phyloP scores from a whole-genome alignment of 768 basidiomycete species.

The Lentinula sp. region DNA sequence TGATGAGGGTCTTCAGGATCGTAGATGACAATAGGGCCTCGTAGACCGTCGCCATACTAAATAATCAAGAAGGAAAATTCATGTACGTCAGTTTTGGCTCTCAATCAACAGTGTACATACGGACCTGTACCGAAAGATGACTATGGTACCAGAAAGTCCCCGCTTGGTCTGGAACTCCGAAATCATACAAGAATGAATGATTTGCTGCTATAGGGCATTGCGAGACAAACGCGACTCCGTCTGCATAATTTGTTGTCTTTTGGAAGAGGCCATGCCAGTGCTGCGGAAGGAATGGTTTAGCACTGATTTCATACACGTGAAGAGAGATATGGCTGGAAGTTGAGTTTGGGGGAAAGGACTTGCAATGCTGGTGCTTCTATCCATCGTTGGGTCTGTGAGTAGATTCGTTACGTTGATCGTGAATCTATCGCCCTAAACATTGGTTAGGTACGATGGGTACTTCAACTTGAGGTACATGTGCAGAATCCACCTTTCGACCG shows the following conservation, averaged over 20 bases:
- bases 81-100: conserved; percentile 12
- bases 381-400: conserved; percentile 43
- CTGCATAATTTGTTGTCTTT: conserved; percentile 20
- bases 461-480: background rate
- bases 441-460: background rate
- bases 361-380: conserved; percentile 45
- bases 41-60: conserved; percentile 36
- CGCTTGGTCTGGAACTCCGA: conserved; percentile 24
- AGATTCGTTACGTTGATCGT: conserved; percentile 40
- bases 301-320: background rate
- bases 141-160: conserved; percentile 15
- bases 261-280: conserved; percentile 7
- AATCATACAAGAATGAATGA: conserved; percentile 28
- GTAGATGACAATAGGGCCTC: conserved; percentile 33
- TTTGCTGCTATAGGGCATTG: conserved; percentile 31
- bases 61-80: conserved; percentile 12
- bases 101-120: background rate
- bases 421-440: conserved; percentile 33
- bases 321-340: too few relatives aligned
- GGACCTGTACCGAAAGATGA: conserved; percentile 1
- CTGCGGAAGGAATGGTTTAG: background rate
- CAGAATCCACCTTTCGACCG: conserved; percentile 19
- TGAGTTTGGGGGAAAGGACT: conserved; percentile 10
- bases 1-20: conserved; percentile 15
- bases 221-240: conserved; percentile 15